Base-by-base conservation (phyloP, 2,329 filamentous ascomycete genomes). In the Alternaria postmessia region DNA sequence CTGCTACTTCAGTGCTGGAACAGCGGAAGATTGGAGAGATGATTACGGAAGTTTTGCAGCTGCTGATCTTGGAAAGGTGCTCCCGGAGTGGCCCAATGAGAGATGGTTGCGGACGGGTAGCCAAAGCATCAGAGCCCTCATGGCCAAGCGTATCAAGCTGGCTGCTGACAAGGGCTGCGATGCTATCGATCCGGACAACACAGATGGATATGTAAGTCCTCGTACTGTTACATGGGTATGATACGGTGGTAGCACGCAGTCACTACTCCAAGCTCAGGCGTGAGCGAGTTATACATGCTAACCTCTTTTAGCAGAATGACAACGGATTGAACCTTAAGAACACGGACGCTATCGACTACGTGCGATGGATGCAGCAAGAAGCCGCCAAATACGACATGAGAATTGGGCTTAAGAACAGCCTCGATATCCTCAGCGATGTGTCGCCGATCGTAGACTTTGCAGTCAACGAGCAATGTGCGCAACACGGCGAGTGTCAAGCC, bases 1-100 rank as follows among this genome's bases (percentile, higher is more conserved):
- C 20, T 75, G 73, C 51, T 76, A 76, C 38, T 75, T 75, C 58
- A 75, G 71, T 57, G 74, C 73, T 12, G 74, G 73, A 5, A 73
- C 70, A 4, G 64, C 57, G 42, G 73, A 75, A 51, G 63, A 74
- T 36, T 76, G 73, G 72, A 64, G 74, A 43, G 63, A 68, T 20
- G 74, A 75, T 59, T 70, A 66, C 36, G 65, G 57, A 22, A 59
- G 66, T 14, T 72, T 76, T 53, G 63, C 71, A 1, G 28, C 51
- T 8, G 61, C 47, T n/a, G 74, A 75, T 58, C 18, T 67, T 12
- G 74, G 74, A 14, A 73, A 73, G 32, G 64, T 68, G 2, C 43
- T 76, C n/a, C 66, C 66, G 38, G 60, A 72, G 20, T 76, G 74
- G 74, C 67, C 66, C 30, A 70, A 73, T 43, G 74, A 75, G 59